Evolutionary conservation across 805 yeast genomes (phyloP), one percentile per base, ranked within the genome.

Genomic region (Danielozyma ontarioensis): DNA sequence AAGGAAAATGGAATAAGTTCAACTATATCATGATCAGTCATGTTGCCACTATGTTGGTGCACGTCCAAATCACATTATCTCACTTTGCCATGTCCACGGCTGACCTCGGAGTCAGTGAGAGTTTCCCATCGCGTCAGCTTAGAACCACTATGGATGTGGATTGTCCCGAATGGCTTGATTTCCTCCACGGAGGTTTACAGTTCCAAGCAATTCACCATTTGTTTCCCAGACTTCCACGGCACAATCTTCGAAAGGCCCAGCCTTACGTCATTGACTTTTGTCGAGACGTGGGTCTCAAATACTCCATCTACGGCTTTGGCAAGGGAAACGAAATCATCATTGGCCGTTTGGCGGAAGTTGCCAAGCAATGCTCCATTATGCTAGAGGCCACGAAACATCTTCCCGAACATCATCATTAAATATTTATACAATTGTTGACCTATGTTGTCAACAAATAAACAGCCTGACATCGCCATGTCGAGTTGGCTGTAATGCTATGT

Each of bases 71-170:
- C 58, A 85, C 95, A 0, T 68, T 87, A 27, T 80, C 89, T 11
- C 96, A 87, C 55, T 87, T 87, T 64, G 95, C 95, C 24, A 88
- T 87, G 95, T 83, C 95, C 1, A 88, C 96, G 0, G 72, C 93
- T 4, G 95, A 87, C 50, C 62, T 87, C 13, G 96, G 96, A 1
- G 72, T 76, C 6, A 72, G 80, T 27, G 96, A 87, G 55, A 71
- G 87, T 5, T 87, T 87, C 50, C 75, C 80, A 0, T 79, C 83
- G 39, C 72, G 93, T 42, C 96, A 87, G 59, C 52, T 87, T 3
- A 70, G 96, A 46, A 88, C 96, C 2, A 87, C 96, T 3, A 88
- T 87, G 96, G 96, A 87, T 53, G 95, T 87, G 22, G 90, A 83
- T 47, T 87, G 96, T 62, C 96, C 96, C 2, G 80, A 75, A 41